Evolutionary conservation across 192 early-diverging fungal genomes (phyloP).

Genomic region (Neocallimastix lanati): DNA sequence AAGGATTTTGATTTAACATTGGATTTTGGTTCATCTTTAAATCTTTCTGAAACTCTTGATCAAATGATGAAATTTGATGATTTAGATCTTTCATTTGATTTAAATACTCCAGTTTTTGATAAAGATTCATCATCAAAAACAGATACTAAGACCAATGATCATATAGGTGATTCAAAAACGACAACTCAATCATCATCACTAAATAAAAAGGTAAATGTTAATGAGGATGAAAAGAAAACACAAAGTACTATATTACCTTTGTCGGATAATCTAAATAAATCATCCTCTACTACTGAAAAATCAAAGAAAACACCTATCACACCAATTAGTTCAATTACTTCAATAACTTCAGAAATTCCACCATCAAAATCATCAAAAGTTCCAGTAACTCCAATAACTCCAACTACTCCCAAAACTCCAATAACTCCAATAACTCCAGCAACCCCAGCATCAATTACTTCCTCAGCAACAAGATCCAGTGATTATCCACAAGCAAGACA

Average conservation of each 20-base stretch:
- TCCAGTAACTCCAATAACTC: too few species aligned
- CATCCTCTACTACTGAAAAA: background rate
- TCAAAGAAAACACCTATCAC: too few species aligned
- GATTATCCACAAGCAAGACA: conserved; percentile 3
- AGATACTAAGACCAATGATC: too few species aligned
- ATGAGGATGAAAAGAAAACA: background rate
- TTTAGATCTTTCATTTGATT: background rate
- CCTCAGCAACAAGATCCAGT: background rate
- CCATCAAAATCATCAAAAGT: too few species aligned
- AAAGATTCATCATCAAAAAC: too few species aligned
- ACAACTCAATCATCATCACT: too few species aligned
- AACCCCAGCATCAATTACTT: too few species aligned
- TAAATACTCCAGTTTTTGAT: background rate
- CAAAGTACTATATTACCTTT: background rate
- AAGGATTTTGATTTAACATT: background rate
- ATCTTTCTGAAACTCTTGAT: background rate
- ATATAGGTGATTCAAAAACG: too few species aligned
- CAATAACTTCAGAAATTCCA: background rate
- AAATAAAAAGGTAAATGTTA: too few species aligned
- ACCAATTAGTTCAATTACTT: too few species aligned
- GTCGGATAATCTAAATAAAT: background rate
- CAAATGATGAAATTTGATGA: background rate
- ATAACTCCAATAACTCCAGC: too few species aligned
- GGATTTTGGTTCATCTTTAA: background rate
- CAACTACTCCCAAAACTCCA: too few species aligned